Base-by-base conservation (phyloP, 2,329 filamentous ascomycete species). In the Diaporthe destruens region DNA sequence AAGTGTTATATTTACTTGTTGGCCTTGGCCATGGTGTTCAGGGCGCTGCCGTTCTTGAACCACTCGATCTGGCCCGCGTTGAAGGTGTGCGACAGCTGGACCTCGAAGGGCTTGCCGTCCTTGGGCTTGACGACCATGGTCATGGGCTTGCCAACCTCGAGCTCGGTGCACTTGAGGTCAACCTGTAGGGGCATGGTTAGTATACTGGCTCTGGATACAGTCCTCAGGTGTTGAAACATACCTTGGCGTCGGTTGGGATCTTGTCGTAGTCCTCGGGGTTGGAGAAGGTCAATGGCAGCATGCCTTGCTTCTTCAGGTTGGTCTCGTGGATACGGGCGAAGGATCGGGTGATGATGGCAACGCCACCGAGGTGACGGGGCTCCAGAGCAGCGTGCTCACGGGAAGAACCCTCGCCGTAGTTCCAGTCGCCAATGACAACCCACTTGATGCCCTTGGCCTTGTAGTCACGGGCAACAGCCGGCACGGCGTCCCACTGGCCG, bases 231-330 rank as follows among this genome's bases (percentile, higher is more conserved):
- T 36, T 32, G 18, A 55, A 75, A 81, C 81, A 78, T 81, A 88
- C 91, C 86, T 92, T 95, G 89, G 98, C 96, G 75, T 96, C 92
- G 77, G 95, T 93, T 82, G 93, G 91, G 84, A 99, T 95, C 90
- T 94, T 97, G 84, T 99, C 96, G 85, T 99, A 99, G 85, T 99
- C 96, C 82, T 93, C 96, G 72, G 96, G 96, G 82, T 98, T 92
- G 72, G 91, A 86, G 87, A 99, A 99, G 80, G 95, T 98, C 77
- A 99, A 90, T 80, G 96, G 96, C 87, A 99, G 93, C 96, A 99
- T 98, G 86, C 96, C 96, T 91, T 99, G 96, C 93, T 99, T 99
- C 94, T 99, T 99, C 88, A 99, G 87, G 91, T 99, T 99, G 88
- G 96, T 99, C 90, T 99, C 96, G 90, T 99, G 96, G 82, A 99